Base-by-base conservation (phyloP, 257 asterid species). In the Nicotiana obtusifolia region DNA sequence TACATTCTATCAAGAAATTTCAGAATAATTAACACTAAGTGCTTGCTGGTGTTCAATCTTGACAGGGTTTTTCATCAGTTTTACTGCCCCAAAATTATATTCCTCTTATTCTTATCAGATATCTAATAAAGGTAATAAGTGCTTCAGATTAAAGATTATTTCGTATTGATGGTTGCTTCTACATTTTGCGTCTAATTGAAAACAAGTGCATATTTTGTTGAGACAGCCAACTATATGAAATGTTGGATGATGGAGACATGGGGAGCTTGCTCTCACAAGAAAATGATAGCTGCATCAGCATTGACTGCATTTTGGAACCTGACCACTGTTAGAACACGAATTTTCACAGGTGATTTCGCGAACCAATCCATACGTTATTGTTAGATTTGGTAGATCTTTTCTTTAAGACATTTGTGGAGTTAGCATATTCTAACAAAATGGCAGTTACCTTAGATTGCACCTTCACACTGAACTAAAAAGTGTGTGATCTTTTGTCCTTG, bases 221-320 rank as follows among this genome's bases (percentile, higher is more conserved):
- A 24, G 15, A 80, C 91, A 95, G 98, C 76, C 68, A 87, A 89
- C 68, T 56, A 71, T 62, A 11, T 88, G 81, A 93, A 85, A 69
- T 61, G 78, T 35, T 47, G 91, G 91, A 87, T 85, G 61, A 1
- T 87, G 83, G 91, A 89, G 65, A 85, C 88, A 64, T 96, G 99
- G 99, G 88, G 87, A 83, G 84, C 84, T 89, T 94, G 99, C 90
- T 85, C 94, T 3, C 97, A 87, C 86, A 96, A 96, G 84, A 94
- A 87, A 86, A 82, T 94, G 71, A 94, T 91, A 77, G 95, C 94
- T 44, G 93, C 88, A 83, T 93, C 97, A 13, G 84, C 83, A 1
- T 87, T 89, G 37, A 91, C 93, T 24, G 98, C 98, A 13, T 93
- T 96, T 86, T 94, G 99, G 98, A 93, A 94, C 81, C 89, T 96